Base-by-base conservation (phyloP, 495 filamentous ascomycete species). In the Hamigera avellanea region DNA sequence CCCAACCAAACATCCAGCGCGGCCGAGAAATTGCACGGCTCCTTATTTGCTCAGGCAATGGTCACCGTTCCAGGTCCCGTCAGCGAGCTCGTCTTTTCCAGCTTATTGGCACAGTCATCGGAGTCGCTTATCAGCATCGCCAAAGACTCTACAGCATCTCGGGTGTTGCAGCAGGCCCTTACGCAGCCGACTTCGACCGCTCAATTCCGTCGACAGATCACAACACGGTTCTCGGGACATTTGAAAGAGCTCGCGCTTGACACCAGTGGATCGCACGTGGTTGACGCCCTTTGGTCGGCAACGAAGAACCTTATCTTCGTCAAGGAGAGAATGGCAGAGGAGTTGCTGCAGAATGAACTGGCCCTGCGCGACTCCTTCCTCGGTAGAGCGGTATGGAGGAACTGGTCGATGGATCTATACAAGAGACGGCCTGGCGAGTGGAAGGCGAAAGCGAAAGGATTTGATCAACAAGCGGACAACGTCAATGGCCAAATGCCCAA, bases 331-430 rank as follows among this genome's bases (percentile, higher is more conserved):
- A 69, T 84, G 44, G 80, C 80, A 8, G 66, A 76, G 38, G 78
- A 83, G 47, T 52, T 86, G 6, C 51, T 64, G 1, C 56, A 68
- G 32, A 58, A 67, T 39, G 88, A 95, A 52, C 44, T 66, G 21
- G 53, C 66, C 8, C 62, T 98, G 13, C 70, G 87, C 15, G 79
- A 85, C 39, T 80, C 77, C 0, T 80, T 73, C 44, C 66, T 80
- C 16, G 91, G 91, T 2, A 64, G 87, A 5, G 81, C 78, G 2
- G 84, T 93, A 8, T 95, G 86, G 89, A 66, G 80, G 36, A 84
- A 91, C 42, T 98, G 91, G 93, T 74, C 70, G 36, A 86, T 94
- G 62, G 91, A 96, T 57, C 50, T 88, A 15, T 96, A 80, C 59
- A 83, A 80, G 44, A 62, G 76, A 32, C 64, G 74, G 33, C 59